Evolutionary conservation across 2,329 filamentous ascomycete species (phyloP), one percentile per base, ranked within the genome.

Genomic region (Pseudopithomyces chartarum): DNA sequence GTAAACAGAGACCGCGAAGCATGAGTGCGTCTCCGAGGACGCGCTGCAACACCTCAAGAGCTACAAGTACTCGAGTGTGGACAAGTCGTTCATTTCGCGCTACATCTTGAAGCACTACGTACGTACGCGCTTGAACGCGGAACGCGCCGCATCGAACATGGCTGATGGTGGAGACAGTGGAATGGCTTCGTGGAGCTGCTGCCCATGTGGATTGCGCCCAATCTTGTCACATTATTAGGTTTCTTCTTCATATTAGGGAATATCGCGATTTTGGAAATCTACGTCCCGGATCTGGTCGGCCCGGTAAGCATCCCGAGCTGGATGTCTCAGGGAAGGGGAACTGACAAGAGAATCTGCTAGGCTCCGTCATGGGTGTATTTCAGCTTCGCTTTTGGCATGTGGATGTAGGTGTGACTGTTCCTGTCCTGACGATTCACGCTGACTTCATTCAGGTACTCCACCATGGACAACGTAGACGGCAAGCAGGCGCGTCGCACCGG

Each of bases 391-490:
- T 85, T 96, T 63, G 95, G 95, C 39, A 84, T 99, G 57, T 99
- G 96, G 89, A 95, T 96, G 91, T 96, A 61, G 68, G 75, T 55
- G 36, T 39, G 40, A 17, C 36, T 20, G 17, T 23, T 36, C n/a
- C 20, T 10, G 19, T 3, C 5, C 6, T 23, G 32, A 23, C 20
- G 38, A 13, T 8, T 12, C 45, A 36, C 50, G 58, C 67, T 71
- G 46, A 70, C 44, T 1, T n/a, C 45, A 15, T 46, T 11, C 52
- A 83, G 82, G 76, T 89, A 98, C 79, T 96, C 95, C 67, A 99
- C 95, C 13, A 93, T 99, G 89, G 95, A 99, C 81, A 99, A 99
- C 76, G 90, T 98, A 62, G 95, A 99, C 76, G 95, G 95, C 66
- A 99, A 99, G 80, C 95, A 99, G 81, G 95, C 95, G 56, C 86